Conservation (phyloP, 2,329 filamentous ascomycete species). For the Hypomyces perniciosus region DNA sequence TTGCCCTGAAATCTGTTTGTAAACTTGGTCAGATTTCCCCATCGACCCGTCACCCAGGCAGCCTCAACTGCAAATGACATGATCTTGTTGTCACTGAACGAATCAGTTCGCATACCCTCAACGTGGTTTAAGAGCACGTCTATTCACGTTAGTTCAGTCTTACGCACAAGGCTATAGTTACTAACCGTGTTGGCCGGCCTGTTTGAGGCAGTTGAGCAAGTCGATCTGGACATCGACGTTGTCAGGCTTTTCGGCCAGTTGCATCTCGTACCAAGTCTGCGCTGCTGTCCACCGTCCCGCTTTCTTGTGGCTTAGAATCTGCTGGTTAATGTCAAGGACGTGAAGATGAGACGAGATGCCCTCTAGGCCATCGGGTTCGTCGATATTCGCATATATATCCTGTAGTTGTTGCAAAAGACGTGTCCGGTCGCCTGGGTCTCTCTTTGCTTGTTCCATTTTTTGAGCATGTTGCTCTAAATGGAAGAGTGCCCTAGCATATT, state of each 20-base stretch:
- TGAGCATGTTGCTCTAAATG: constrained; percentile 88
- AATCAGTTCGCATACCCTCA: constrained; percentile 60
- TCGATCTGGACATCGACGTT: constrained; percentile 75
- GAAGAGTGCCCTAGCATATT: constrained; percentile 86
- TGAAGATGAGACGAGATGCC: constrained; percentile 85
- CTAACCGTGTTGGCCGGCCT: constrained; percentile 90
- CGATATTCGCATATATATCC: constrained; percentile 93
- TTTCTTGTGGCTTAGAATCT: constrained; percentile 87
- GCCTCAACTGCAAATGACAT: constrained; percentile 85
- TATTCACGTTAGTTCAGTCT: constrained; percentile 30
- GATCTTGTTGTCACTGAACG: constrained; percentile 53
- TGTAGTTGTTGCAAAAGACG: constrained; percentile 73
- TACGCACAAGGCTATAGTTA: constrained; percentile 4
- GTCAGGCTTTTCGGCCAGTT: constrained; percentile 71
- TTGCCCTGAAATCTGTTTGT: constrained; percentile 49
- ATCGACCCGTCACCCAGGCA: constrained; percentile 82
- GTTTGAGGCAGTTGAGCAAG: constrained; percentile 79
- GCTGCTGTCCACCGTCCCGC: constrained; percentile 90
- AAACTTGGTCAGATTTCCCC: constrained; percentile 67
- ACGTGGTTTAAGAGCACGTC: constrained; percentile 83
- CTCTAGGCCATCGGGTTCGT: constrained; percentile 94
- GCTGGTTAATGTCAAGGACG: constrained; percentile 85
- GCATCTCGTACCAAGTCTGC: constrained; percentile 96
- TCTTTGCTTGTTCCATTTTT: constrained; percentile 39
- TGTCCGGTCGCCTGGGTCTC: constrained; percentile 49